Evolutionary conservation across 371 early-diverging fungal species (phyloP).

Genomic region (Mucor irregularis): DNA sequence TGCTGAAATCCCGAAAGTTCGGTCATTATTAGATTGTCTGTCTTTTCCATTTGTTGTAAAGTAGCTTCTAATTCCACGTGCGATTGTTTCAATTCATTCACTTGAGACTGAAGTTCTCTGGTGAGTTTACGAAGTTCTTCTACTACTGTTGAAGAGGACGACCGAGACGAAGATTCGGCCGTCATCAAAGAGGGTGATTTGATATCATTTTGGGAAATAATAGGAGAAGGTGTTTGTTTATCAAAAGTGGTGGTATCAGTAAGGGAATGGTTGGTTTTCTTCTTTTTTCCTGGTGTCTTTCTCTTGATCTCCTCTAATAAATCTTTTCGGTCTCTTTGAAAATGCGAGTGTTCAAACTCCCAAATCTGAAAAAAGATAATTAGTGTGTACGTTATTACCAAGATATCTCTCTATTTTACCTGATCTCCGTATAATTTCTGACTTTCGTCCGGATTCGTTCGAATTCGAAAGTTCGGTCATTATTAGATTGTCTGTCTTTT

Average conservation of each 20-base stretch:
- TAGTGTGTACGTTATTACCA: not conserved
- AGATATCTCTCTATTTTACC: constrained; percentile 25
- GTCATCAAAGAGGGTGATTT: not conserved
- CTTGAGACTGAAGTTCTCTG: constrained; percentile 46
- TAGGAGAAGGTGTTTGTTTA: constrained; percentile 7
- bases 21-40: constrained; percentile 56
- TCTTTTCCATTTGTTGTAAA: constrained; percentile 47
- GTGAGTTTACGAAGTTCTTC: constrained; percentile 25
- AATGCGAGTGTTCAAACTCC: constrained; percentile 78
- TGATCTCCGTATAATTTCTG: constrained; percentile 63
- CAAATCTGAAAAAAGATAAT: constrained; percentile 50
- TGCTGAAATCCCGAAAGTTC: constrained; percentile 62
- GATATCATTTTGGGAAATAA: not conserved
- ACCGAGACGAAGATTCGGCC: not conserved
- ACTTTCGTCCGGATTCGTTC: constrained; percentile 56
- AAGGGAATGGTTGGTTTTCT: constrained; percentile 13
- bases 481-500: constrained; percentile 54
- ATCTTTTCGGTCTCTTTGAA: constrained; percentile 64
- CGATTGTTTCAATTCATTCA: constrained; percentile 42
- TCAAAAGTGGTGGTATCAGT: too few species aligned
- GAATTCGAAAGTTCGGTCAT: constrained; percentile 32
- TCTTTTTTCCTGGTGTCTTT: constrained; percentile 48
- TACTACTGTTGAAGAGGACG: constrained; percentile 1
- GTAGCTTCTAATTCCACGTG: constrained; percentile 38
- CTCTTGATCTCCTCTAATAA: constrained; percentile 65